Conservation (phyloP, 345 rosid species). For the Raphanus sativus region DNA sequence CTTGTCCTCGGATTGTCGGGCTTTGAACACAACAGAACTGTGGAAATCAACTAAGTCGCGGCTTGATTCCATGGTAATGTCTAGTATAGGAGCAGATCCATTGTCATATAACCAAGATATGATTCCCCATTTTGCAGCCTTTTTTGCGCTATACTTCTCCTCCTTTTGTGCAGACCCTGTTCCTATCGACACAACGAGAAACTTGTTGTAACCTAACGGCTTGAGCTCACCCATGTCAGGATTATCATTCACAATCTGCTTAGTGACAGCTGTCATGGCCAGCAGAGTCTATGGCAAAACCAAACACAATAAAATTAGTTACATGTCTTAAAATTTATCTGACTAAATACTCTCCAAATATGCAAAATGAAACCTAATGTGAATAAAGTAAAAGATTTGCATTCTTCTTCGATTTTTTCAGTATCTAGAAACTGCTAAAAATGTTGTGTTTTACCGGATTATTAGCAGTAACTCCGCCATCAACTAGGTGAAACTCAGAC, state of each 20-base stretch:
- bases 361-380: conserved; percentile 1
- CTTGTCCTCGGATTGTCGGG: conserved; percentile 52
- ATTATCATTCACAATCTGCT: conserved; percentile 48
- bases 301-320: conserved; percentile 7
- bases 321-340: not conserved
- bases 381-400: not conserved
- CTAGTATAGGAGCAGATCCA: conserved; percentile 55
- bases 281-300: conserved; percentile 53
- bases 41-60: conserved; percentile 64
- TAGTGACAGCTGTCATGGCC: conserved; percentile 59
- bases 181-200: conserved; percentile 66
- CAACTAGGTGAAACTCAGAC: conserved; percentile 64
- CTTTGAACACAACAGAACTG: conserved; percentile 49
- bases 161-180: conserved; percentile 49
- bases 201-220: conserved; percentile 49
- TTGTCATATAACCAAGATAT: conserved; percentile 52
- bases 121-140: conserved; percentile 67
- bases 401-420: not conserved
- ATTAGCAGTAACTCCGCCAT: conserved; percentile 66
- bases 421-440: not conserved
- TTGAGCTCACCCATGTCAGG: conserved; percentile 46
- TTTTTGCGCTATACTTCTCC: conserved; percentile 44
- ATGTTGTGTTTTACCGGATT: conserved; percentile 53
- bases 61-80: conserved; percentile 48
- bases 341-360: not conserved